Evolutionary conservation across 2,329 filamentous ascomycete genomes (phyloP).

Genomic region (Trichophyton mentagrophytes): DNA sequence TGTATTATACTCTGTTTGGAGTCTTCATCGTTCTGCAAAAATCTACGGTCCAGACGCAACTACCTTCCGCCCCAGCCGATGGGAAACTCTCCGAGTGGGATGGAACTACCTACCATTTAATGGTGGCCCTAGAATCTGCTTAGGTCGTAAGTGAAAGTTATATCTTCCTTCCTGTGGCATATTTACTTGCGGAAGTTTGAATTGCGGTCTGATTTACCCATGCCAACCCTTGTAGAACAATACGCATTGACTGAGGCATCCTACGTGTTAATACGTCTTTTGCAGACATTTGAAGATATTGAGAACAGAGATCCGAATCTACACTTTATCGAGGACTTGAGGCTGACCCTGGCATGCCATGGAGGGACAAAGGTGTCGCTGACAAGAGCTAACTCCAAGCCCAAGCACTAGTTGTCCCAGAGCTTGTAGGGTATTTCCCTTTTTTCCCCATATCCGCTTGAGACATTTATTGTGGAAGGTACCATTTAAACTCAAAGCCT

Average conservation of each 20-base stretch:
- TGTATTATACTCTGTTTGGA: constrained; percentile 35
- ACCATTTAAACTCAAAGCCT: too few species aligned
- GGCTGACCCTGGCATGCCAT: constrained; percentile 8
- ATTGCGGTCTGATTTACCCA: background rate
- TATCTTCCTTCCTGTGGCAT: background rate
- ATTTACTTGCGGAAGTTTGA: background rate
- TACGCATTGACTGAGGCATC: constrained; percentile 48
- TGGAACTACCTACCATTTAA: constrained; percentile 69
- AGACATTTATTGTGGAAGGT: too few species aligned
- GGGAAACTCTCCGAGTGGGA: constrained; percentile 50
- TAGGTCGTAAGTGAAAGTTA: constrained; percentile 24
- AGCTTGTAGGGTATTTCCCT: too few species aligned
- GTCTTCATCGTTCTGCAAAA: constrained; percentile 41
- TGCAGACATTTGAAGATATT: constrained; percentile 21
- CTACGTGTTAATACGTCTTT: constrained; percentile 33
- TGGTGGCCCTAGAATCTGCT: constrained; percentile 59
- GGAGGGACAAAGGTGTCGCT: constrained; percentile 9
- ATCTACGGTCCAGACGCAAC: constrained; percentile 22
- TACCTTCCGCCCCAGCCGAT: constrained; percentile 51
- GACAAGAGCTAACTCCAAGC: background rate
- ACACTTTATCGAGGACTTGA: constrained; percentile 9
- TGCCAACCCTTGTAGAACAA: constrained; percentile 28
- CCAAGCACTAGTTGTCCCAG: background rate
- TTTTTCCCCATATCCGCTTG: too few species aligned
- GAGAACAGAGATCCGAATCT: constrained; percentile 10